Evolutionary conservation across 345 rosid species (phyloP).

Genomic region (Cardamine chenopodiifolia): DNA sequence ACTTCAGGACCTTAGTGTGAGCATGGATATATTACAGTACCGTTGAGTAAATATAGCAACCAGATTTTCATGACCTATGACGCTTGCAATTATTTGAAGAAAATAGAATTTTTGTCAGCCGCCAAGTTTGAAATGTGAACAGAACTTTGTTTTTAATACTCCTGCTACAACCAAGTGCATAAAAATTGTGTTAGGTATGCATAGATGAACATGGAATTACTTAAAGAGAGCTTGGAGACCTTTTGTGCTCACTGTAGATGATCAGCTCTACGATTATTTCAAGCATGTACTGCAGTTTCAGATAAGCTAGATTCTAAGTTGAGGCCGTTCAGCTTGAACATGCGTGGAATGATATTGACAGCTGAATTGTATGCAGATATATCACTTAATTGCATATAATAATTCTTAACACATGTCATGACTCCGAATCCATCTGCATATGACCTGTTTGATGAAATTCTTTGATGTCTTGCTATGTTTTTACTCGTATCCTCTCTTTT

Average conservation of each 20-base stretch:
- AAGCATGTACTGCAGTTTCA: background rate
- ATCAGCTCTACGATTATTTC: background rate
- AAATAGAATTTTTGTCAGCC: background rate
- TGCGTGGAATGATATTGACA: constrained; percentile 18
- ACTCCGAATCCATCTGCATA: constrained; percentile 17
- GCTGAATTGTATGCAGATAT: constrained; percentile 4
- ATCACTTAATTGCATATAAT: background rate
- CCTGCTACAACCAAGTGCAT: background rate
- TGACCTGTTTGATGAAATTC: constrained; percentile 17
- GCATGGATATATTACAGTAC: constrained; percentile 56
- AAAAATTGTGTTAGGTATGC: background rate
- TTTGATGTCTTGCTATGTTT: constrained; percentile 13
- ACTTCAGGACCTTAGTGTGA: constrained; percentile 55
- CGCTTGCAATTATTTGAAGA: constrained; percentile 31
- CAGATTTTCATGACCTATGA: background rate
- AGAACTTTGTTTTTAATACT: background rate
- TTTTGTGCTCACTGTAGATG: constrained; percentile 24
- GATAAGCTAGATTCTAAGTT: constrained; percentile 18
- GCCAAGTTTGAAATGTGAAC: background rate
- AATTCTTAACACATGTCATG: background rate
- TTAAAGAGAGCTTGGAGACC: constrained; percentile 29
- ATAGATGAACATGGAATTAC: constrained; percentile 9
- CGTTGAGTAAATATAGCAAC: constrained; percentile 10
- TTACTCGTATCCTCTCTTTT: no score
- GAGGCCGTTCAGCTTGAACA: constrained; percentile 28